These are phyloP conservation scores for Lecanicillium sp. DNA, from an alignment of 2,329 filamentous ascomycete genomes.

Conservation along the genomic window DNA sequence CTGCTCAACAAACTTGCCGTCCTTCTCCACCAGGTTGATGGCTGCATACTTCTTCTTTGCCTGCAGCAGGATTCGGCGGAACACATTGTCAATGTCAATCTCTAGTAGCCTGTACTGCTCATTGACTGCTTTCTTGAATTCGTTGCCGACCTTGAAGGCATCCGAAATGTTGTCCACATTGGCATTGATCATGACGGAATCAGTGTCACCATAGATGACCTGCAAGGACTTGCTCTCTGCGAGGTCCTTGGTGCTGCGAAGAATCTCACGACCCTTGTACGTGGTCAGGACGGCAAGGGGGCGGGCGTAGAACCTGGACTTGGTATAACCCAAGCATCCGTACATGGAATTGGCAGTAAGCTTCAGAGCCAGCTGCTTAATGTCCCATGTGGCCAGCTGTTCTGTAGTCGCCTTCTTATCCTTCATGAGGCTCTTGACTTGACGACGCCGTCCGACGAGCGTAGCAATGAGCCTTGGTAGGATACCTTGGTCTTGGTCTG, in stretches of 20 bases:
- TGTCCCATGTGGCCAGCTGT: slow-evolving; percentile 91
- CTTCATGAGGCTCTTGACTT: slow-evolving; percentile 97
- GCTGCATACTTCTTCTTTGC: slow-evolving; percentile 99
- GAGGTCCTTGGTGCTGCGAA: slow-evolving; percentile 90
- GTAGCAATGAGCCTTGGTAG: slow-evolving; percentile 86
- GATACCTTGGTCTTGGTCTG: slow-evolving; percentile 71
- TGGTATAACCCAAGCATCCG: slow-evolving; percentile 92
- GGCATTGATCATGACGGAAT: slow-evolving; percentile 95
- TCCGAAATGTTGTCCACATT: slow-evolving; percentile 91
- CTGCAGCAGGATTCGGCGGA: slow-evolving; percentile 85
- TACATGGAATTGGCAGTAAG: slow-evolving; percentile 99
- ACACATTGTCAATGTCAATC: slow-evolving; percentile 97
- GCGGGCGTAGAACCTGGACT: slow-evolving; percentile 93
- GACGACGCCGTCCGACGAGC: slow-evolving; percentile 77
- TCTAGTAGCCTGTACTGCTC: slow-evolving; percentile 87
- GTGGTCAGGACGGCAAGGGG: slow-evolving; percentile 94
- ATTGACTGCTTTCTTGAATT: slow-evolving; percentile 94
- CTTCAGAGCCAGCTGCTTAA: slow-evolving; percentile 94
- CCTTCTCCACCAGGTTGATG: slow-evolving; percentile 82
- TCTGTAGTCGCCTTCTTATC: slow-evolving; percentile 78
- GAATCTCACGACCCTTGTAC: slow-evolving; percentile 94
- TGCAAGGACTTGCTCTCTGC: slow-evolving; percentile 85
- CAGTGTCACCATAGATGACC: slow-evolving; percentile 64
- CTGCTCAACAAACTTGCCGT: slow-evolving; percentile 87
- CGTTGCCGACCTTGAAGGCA: slow-evolving; percentile 81